Base-by-base conservation (phyloP, 2,329 filamentous ascomycete genomes). In the Penicillium italicum region DNA sequence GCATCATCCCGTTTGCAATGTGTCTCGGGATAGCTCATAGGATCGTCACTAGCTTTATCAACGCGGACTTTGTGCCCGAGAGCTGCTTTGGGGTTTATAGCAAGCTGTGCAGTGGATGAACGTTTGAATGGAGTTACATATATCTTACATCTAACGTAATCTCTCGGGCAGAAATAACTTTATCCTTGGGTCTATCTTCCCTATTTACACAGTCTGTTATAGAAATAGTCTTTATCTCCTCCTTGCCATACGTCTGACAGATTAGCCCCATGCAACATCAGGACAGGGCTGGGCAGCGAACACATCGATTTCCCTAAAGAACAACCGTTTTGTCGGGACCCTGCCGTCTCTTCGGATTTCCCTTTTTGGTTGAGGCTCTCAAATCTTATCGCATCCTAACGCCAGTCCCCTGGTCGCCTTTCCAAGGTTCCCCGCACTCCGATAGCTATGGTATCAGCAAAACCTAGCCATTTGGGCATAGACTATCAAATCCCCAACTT, bases 351-450 rank as follows among this genome's bases (percentile, higher is more conserved):
- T 46, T 63, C 48, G 8, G 41, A 14, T 47, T 63, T 56, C 46
- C 61, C 57, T 38, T 53, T 57, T 54, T 45, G 3, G 58, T 48
- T 28, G 36, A 28, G 56, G 38, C 26, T 24, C 48, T 24, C 22
- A 38, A 51, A 34, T 34, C 24, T 51, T 56, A 61, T 62, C 57
- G 11, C 38, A 54, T 18, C 24, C 36, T 12, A 41, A 41, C 36
- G 18, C 20, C 12, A 40, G 11, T 31, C 50, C 31, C n/a, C n/a
- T 49, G 36, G 44, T 49, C 42, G 4, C 20, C 5, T 36, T 58
- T 55, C n/a, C n/a, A n/a, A n/a, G n/a, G n/a, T n/a, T n/a, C 61
- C 61, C 61, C 59, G 61, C 61, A 63, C 61, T 40, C 24, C 18
- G 38, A 31, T 26, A 46, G 22, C 40, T 22, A 44, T 30, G 34